Base-by-base conservation (phyloP, 2,329 filamentous ascomycete species). In the Scedosporium dehoogii region DNA sequence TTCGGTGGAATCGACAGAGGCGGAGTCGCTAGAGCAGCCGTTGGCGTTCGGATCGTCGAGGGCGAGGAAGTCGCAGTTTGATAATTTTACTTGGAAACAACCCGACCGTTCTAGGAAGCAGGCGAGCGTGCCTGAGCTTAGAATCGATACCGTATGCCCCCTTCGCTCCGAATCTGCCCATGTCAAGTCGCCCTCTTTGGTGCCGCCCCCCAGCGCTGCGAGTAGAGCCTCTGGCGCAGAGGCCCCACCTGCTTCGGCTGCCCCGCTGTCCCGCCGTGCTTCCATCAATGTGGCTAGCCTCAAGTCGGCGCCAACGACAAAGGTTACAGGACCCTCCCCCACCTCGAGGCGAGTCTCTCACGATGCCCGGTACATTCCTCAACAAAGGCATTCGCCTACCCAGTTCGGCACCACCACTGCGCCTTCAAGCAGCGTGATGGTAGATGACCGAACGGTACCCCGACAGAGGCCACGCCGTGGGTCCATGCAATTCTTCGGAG, bases 401-500 rank as follows among this genome's bases (percentile, higher is more conserved):
- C 81, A 85, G 63, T 86, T 85, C 67, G 73, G 78, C 9, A 73
- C 76, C 53, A 85, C 83, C 0, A 79, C 82, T 0, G 83, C 81
- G 1, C 73, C 33, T 12, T 10, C 76, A 16, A 76, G 77, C 21
- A 67, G 69, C 56, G 21, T 46, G 56, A 16, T 58, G n/a, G 29
- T 10, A 3, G 41, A 48, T 10, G 33, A 38, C 9, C 33, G 10
- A 38, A 4, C 18, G 33, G 27, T 14, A n/a, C 16, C n/a, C 46
- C 60, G 38, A 21, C 62, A 10, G 62, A 63, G 21, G 55, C 66
- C 16, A 46, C 61, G 46, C 61, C 44, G 44, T 5, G 44, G n/a
- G 18, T 61, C 59, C 9, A 48, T 41, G 14, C 25, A 56, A 4
- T 6, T 23, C 18, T 29, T 41, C 29, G n/a, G 38, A 29, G 29